Conservation (phyloP, 805 yeast genomes). For the Scheffersomyces ergatensis region DNA sequence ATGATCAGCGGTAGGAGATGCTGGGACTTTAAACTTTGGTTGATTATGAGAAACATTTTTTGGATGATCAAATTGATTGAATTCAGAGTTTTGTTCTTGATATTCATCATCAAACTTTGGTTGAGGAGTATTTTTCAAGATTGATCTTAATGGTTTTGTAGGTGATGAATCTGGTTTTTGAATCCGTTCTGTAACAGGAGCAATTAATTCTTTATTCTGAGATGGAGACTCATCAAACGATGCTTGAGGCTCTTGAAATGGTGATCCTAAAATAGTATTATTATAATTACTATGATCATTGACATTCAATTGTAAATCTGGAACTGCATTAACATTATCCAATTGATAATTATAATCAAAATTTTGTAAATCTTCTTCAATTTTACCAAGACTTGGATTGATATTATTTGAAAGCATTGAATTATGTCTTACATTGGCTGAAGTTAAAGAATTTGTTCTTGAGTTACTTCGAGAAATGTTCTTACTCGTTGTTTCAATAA, state of each 20-base stretch:
- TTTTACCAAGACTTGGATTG: constrained; percentile 29
- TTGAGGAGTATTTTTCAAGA: constrained; percentile 24
- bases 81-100: constrained; percentile 4
- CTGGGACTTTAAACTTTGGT: background rate
- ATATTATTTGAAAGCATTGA: constrained; percentile 16
- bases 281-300: too few relatives aligned
- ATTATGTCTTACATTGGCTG: constrained; percentile 15
- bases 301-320: constrained; percentile 3
- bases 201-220: background rate
- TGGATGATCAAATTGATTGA: background rate
- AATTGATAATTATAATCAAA: constrained; percentile 41
- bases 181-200: background rate
- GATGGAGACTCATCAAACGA: background rate
- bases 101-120: constrained; percentile 8
- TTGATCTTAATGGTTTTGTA: constrained; percentile 30
- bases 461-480: constrained; percentile 35
- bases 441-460: constrained; percentile 25
- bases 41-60: background rate
- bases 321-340: constrained; percentile 16
- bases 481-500: constrained; percentile 41
- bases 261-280: constrained; percentile 5
- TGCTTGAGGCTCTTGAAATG: constrained; percentile 1
- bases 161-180: constrained; percentile 1
- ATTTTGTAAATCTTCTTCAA: constrained; percentile 42
- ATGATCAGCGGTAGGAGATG: constrained; percentile 1